Evolutionary conservation across 176 grass and related monocot genomes (phyloP), one percentile per base, ranked within the genome.

Genomic region (Hyparrhenia diplandra): DNA sequence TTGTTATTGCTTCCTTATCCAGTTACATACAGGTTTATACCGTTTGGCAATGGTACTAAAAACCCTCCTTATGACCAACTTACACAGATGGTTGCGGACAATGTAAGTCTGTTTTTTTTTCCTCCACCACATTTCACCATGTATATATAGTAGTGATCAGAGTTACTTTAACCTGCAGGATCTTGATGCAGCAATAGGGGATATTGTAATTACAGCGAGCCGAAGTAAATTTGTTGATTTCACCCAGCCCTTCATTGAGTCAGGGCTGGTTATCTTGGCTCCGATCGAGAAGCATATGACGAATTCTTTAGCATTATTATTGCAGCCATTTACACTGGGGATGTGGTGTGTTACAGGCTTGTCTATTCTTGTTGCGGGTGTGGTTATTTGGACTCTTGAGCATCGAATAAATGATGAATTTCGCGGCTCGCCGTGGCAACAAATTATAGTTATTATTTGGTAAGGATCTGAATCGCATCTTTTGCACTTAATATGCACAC

Each of bases 331-430:
- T 85, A 93, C 88, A 14, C 24, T 95, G 42, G 69, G 80, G 79
- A 98, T 98, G 95, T 98, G 95, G 95, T 86, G 92, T 62, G 54
- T 98, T 67, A 95, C 77, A 35, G 92, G 92, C 11, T 46, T 77
- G 37, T 91, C 76, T 64, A 95, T 98, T 87, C 63, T 98, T 89
- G 60, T 95, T 21, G 81, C 95, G 20, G 95, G 95, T 85, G 81
- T 69, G 68, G 95, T 95, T 84, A 70, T 98, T 67, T 98, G 95
- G 95, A 74, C 92, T 64, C 92, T 98, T 67, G 95, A 98, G 46
- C 92, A 98, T 88, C 83, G 92, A 79, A 91, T 93, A 72, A 98
- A 98, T 82, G 90, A 98, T 10, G 95, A 98, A 0, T 98, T 98
- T 35, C 92, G 88, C 12, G 95, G 92, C 31, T 75, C 42, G 3